Evolutionary conservation across 208 protist species (phyloP), one percentile per base, ranked within the genome.

Genomic region (Trichomonas tenax): DNA sequence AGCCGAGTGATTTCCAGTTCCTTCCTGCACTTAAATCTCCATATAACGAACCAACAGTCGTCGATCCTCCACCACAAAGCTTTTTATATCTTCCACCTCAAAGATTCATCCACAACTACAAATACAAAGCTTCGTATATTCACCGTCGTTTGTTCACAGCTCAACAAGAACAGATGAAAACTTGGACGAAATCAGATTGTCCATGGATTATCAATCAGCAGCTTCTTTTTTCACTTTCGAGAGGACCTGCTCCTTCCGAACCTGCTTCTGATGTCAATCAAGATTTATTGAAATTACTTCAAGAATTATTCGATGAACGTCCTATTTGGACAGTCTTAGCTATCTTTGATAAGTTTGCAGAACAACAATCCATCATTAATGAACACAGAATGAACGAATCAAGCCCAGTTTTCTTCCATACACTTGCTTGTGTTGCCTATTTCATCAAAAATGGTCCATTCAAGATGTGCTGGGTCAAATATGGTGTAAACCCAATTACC

Each of bases 1-100:
- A 48, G 38, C 86, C 86, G 9, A 93, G 86, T 38, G 86, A 93
- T 93, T 93, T 93, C 51, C 86, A 93, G 36, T 93, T 93, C 46
- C 86, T 93, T 93, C 86, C 86, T 38, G 15, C 86, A 11, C 44
- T 93, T 38, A 0, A 14, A 51, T 44, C 86, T 14, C 41, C 86
- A 38, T 51, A 48, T 34, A 93, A 93, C 31, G 44, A 93, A 51
- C 86, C 86, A 48, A 93, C 86, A 34, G 86, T 93, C n/a, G 21
- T 31, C 14, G 26, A 51, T 93, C 86, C 86, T 17, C 86, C 86
- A 15, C 86, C 40, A 51, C 86, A 93, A 36, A 58, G 17, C 26
- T 93, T 93, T 41, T 38, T 93, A 17, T 93, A 93, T 58, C 44
- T 93, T 44, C 86, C 86, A 51, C 86, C 86, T 17, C 86, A 41